These are phyloP conservation scores for Agrocybe chaxingu DNA, from an alignment of 768 basidiomycete species.

Conservation along the genomic window DNA sequence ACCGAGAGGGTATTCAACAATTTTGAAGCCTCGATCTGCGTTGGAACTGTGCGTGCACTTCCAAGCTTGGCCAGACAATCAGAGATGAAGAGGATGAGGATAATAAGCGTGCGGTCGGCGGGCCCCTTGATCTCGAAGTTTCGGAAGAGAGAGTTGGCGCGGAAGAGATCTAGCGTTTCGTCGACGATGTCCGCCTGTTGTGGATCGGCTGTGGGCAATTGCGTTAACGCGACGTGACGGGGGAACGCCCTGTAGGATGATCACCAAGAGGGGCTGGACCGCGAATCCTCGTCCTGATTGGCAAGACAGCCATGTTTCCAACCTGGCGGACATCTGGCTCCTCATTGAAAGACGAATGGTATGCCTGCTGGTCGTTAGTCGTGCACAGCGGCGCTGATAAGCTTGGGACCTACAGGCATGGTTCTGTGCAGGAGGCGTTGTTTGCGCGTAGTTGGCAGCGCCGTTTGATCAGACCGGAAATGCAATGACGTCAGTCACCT, in stretches of 20 bases:
- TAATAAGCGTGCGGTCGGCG: conserved; percentile 92
- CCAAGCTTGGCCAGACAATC: conserved; percentile 95
- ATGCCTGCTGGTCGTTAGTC: conserved; percentile 59
- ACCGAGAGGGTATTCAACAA: conserved; percentile 88
- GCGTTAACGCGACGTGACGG: conserved; percentile 9
- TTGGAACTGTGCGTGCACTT: conserved; percentile 59
- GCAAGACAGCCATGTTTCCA: conserved; percentile 87
- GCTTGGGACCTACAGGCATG: conserved; percentile 50
- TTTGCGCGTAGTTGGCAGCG: conserved; percentile 27
- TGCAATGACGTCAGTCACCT: conserved; percentile 26
- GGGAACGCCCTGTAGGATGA: conserved; percentile 4
- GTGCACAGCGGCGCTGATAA: conserved; percentile 8
- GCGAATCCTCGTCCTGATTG: conserved; percentile 87
- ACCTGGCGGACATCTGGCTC: conserved; percentile 76
- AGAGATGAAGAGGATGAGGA: conserved; percentile 96
- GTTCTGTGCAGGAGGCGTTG: conserved; percentile 20
- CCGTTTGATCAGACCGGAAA: conserved; percentile 2
- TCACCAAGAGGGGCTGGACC: conserved; percentile 87
- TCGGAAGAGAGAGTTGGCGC: conserved; percentile 97
- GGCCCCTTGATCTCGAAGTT: conserved; percentile 99
- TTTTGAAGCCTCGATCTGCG: conserved; percentile 85
- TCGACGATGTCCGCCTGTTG: conserved; percentile 87
- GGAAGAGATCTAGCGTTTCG: conserved; percentile 94
- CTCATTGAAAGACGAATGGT: conserved; percentile 93
- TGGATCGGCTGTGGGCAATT: conserved; percentile 59